Evolutionary conservation across 2,329 filamentous ascomycete genomes (phyloP).

Genomic region (Talaromyces sp.): DNA sequence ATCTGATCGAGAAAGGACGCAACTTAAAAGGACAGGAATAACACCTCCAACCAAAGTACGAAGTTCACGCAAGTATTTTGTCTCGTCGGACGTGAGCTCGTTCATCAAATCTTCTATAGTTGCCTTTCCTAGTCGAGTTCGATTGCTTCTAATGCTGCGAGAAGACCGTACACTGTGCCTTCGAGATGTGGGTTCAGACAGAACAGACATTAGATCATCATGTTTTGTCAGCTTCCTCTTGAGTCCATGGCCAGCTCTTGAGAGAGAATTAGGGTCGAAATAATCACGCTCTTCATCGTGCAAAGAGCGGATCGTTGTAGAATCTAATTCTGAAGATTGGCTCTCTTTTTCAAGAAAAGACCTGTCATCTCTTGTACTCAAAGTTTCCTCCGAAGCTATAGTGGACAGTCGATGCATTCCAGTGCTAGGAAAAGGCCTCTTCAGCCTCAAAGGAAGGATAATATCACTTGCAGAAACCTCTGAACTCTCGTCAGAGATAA

Average conservation of each 20-base stretch:
- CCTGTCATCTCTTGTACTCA: constrained; percentile 31
- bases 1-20: constrained; percentile 70
- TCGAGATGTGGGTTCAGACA: constrained; percentile 63
- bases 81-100: constrained; percentile 78
- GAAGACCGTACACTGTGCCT: constrained; percentile 69
- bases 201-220: constrained; percentile 86
- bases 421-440: constrained; percentile 48
- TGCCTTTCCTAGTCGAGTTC: constrained; percentile 61
- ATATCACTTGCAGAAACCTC: constrained; percentile 33
- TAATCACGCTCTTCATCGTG: constrained; percentile 40
- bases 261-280: constrained; percentile 39
- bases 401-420: constrained; percentile 54
- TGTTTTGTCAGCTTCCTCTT: constrained; percentile 83
- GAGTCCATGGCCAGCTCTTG: constrained; percentile 46
- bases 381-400: constrained; percentile 54
- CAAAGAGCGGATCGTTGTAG: background rate
- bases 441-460: constrained; percentile 37
- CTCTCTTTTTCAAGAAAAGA: constrained; percentile 15
- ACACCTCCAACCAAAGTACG: constrained; percentile 93
- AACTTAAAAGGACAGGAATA: constrained; percentile 82
- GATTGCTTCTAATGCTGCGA: constrained; percentile 71
- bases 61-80: constrained; percentile 83
- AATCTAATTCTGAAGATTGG: constrained; percentile 22
- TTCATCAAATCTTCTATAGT: constrained; percentile 71
- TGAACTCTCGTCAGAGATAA: constrained; percentile 32